Conservation (phyloP, 225 moss, liverwort and hornwort genomes). For the Sphagnum contortum region DNA sequence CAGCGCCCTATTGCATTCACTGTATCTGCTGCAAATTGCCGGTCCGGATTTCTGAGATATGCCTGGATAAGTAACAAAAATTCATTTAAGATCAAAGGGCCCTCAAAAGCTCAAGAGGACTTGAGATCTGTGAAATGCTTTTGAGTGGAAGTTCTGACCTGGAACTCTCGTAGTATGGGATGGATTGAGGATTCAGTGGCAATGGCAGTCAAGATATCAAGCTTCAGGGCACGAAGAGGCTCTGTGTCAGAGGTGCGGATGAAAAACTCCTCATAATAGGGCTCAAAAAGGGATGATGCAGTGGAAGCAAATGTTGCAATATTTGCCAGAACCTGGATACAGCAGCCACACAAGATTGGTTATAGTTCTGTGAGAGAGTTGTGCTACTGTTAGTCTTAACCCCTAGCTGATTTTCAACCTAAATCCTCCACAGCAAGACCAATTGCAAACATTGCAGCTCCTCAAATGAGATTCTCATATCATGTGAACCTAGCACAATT, state of each 20-base stretch:
- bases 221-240: constrained; percentile 80
- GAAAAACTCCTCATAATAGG: constrained; percentile 84
- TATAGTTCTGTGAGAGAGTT: neutral
- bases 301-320: constrained; percentile 79
- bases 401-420: neutral
- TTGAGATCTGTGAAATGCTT: too few relatives aligned
- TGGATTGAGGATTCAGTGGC: constrained; percentile 83
- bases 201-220: constrained; percentile 77
- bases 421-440: neutral
- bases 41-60: constrained; percentile 79
- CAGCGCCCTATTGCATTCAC: constrained; percentile 95
- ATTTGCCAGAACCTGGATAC: constrained; percentile 78
- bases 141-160: constrained; percentile 26
- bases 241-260: constrained; percentile 65
- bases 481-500: too few relatives aligned
- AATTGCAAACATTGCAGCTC: too few relatives aligned
- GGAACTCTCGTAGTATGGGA: constrained; percentile 80
- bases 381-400: neutral
- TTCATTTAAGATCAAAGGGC: neutral
- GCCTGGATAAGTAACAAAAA: constrained; percentile 30
- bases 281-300: constrained; percentile 65
- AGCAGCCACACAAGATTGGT: neutral
- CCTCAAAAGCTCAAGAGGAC: too few relatives aligned
- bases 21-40: constrained; percentile 85
- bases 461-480: too few relatives aligned